Conservation (phyloP, 768 basidiomycete genomes). For the Lactarius evosmus region DNA sequence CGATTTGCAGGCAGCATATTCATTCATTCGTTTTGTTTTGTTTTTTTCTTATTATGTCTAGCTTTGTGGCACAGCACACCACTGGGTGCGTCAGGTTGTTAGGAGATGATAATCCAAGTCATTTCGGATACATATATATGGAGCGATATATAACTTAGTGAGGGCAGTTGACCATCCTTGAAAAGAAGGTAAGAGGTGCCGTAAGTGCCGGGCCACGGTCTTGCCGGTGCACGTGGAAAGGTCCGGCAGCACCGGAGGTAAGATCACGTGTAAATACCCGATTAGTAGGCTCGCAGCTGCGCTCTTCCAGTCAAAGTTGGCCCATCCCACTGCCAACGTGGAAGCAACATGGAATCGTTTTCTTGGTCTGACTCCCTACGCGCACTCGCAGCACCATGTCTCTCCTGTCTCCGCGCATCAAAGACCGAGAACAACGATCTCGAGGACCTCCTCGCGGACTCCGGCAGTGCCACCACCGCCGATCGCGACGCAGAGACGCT, state of each 20-base stretch:
- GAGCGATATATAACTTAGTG: neutral
- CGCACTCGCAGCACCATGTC: slow-evolving; percentile 56
- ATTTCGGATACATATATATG: neutral
- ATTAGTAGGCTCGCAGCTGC: neutral
- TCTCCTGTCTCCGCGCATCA: slow-evolving; percentile 49
- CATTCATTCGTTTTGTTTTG: neutral
- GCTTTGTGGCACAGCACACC: neutral
- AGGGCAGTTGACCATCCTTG: too few relatives aligned
- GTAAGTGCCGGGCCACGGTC: too few relatives aligned
- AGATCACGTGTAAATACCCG: neutral
- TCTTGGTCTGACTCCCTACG: slow-evolving; percentile 63
- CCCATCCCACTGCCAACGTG: slow-evolving; percentile 8
- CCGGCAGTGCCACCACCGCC: slow-evolving; percentile 41
- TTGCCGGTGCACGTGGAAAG: neutral
- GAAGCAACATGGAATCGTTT: slow-evolving; percentile 41
- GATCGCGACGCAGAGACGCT: slow-evolving; percentile 54
- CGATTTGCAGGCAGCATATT: slow-evolving; percentile 16
- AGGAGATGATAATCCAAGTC: neutral
- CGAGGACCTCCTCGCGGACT: slow-evolving; percentile 48
- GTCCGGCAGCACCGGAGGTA: neutral
- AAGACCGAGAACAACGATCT: slow-evolving; percentile 39
- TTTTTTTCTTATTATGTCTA: neutral
- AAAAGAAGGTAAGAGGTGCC: too few relatives aligned
- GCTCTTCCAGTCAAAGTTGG: neutral
- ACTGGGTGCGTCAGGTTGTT: neutral